phyloP scores from a whole-genome alignment of 345 rosid species.

The Eutrema japonicum region DNA sequence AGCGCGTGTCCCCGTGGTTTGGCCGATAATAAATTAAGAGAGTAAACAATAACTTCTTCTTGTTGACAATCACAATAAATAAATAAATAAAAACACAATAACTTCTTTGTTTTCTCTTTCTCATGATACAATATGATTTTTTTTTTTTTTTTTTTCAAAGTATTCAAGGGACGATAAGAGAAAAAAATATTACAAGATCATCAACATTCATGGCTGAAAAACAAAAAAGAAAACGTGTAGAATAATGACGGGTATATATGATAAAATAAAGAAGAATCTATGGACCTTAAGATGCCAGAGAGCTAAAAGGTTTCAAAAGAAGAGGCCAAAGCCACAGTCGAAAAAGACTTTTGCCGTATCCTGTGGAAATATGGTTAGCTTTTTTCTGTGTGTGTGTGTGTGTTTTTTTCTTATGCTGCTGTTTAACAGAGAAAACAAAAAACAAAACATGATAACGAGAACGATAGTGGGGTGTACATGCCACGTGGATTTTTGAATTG shows the following conservation, averaged over 20 bases:
- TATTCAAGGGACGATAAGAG: neutral
- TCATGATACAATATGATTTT: neutral
- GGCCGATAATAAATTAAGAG: conserved; percentile 34
- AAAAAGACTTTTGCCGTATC: conserved; percentile 15
- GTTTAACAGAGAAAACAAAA: neutral
- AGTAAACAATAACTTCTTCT: conserved; percentile 2
- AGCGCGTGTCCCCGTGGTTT: conserved; percentile 44
- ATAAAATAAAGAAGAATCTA: conserved; percentile 4
- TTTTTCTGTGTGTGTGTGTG: neutral
- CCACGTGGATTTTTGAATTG: conserved; percentile 28
- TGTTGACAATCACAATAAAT: neutral
- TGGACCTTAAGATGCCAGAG: conserved; percentile 31
- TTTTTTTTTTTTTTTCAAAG: neutral
- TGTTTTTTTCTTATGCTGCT: neutral
- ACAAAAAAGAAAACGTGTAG: neutral
- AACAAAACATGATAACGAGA: neutral
- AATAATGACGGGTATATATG: conserved; percentile 6
- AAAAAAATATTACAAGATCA: neutral
- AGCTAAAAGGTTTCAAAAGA: conserved; percentile 25
- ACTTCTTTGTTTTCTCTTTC: neutral
- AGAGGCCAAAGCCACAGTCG: conserved; percentile 39
- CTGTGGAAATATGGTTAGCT: conserved; percentile 9
- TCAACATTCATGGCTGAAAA: neutral
- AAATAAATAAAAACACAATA: neutral
- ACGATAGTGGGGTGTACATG: conserved; percentile 31